Percentiles rank a stretch among this genome's conserved stretches.
Evolutionary conservation across 2,329 filamentous ascomycete genomes (phyloP).

Genomic region (Aspergillus ochraceus): DNA sequence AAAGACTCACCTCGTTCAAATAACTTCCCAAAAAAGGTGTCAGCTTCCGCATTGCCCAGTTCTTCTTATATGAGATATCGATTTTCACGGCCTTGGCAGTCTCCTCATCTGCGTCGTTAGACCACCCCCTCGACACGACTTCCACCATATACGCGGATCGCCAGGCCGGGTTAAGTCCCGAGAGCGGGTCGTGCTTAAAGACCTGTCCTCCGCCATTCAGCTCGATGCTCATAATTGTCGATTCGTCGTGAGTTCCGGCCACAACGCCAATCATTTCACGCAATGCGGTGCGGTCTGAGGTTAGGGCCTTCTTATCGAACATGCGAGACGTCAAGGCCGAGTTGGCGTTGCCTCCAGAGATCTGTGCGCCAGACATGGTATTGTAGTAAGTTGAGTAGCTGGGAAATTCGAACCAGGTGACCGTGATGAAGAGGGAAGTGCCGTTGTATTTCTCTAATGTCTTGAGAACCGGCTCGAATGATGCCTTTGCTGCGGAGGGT

Average conservation of each 20-base stretch:
- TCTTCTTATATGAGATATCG: constrained; percentile 34
- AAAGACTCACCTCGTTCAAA: constrained; percentile 33
- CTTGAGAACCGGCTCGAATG: constrained; percentile 6
- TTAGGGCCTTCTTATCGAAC: constrained; percentile 18
- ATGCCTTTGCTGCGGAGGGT: constrained; percentile 4
- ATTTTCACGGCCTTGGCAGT: constrained; percentile 20
- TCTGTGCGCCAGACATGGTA: constrained; percentile 26
- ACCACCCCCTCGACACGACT: constrained; percentile 26
- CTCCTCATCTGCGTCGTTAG: constrained; percentile 4
- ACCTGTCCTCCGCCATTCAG: constrained; percentile 29
- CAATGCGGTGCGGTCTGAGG: constrained; percentile 1
- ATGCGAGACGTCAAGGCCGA: constrained; percentile 25
- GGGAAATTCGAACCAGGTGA: constrained; percentile 26
- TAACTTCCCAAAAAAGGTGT: constrained; percentile 37
- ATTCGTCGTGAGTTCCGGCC: constrained; percentile 14
- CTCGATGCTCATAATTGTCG: constrained; percentile 18
- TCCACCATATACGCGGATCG: constrained; percentile 41
- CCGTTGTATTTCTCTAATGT: constrained; percentile 6
- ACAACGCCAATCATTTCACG: constrained; percentile 9
- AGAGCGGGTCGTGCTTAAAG: constrained; percentile 34
- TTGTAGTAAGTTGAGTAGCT: constrained; percentile 29
- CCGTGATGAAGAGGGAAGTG: constrained; percentile 6
- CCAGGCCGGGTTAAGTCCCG: constrained; percentile 55
- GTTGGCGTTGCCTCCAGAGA: constrained; percentile 19
- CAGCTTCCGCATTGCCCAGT: constrained; percentile 28